These are phyloP conservation scores for Aotearoamyces nothofagi DNA, from an alignment of 2,329 filamentous ascomycete species.

Conservation along the genomic window DNA sequence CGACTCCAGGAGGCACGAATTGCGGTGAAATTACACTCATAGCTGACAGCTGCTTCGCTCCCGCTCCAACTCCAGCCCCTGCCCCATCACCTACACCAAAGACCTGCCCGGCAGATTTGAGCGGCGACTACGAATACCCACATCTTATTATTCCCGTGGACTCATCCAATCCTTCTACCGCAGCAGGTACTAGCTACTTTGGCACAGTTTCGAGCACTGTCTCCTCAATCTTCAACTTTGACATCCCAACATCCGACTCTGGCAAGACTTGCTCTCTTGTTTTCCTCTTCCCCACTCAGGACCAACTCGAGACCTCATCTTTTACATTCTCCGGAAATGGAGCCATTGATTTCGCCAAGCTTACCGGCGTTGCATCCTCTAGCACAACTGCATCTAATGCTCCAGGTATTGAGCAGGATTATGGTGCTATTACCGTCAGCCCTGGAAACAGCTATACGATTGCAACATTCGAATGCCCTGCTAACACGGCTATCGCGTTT, in stretches of 20 bases:
- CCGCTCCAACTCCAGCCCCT: constrained; percentile 1
- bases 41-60: constrained; percentile 21
- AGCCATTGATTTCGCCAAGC: constrained; percentile 31
- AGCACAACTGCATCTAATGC: constrained; percentile 37
- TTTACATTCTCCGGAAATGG: constrained; percentile 39
- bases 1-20: constrained; percentile 12
- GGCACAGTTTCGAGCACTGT: constrained; percentile 35
- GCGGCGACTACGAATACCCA: constrained; percentile 37
- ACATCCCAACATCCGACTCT: constrained; percentile 34
- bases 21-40: constrained; percentile 20
- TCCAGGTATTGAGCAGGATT: constrained; percentile 27
- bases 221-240: constrained; percentile 52
- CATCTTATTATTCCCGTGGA: constrained; percentile 47
- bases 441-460: constrained; percentile 39
- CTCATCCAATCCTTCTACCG: constrained; percentile 31
- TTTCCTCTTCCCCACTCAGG: constrained; percentile 45
- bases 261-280: constrained; percentile 46
- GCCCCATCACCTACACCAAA: background rate
- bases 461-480: constrained; percentile 35
- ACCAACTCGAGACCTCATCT: constrained; percentile 39
- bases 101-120: constrained; percentile 24
- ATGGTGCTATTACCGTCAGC: constrained; percentile 26
- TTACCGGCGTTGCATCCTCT: constrained; percentile 28
- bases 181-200: constrained; percentile 35
- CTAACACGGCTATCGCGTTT: constrained; percentile 32